Percentiles rank a stretch among this genome's conserved stretches.
Evolutionary conservation across 2,329 filamentous ascomycete species (phyloP).

Genomic region (Proliferodiscus dingleyae): DNA sequence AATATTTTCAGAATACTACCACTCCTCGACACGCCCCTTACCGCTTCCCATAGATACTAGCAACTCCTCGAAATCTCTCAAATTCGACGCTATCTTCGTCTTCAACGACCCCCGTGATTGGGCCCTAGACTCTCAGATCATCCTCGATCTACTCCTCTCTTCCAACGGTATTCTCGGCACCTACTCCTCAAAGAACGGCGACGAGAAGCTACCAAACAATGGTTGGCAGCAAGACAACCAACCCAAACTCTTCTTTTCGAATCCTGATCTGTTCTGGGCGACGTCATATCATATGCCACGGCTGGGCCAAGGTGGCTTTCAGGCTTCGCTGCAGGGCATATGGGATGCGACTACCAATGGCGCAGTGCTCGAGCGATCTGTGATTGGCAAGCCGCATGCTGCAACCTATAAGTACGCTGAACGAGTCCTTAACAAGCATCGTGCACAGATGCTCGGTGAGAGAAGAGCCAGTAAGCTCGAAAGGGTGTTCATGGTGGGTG

Average conservation of each 20-base stretch:
- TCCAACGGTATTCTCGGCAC: constrained; percentile 75
- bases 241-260: constrained; percentile 78
- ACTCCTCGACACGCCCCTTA: constrained; percentile 50
- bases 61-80: constrained; percentile 48
- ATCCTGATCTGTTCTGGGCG: constrained; percentile 85
- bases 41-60: constrained; percentile 43
- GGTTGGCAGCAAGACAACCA: constrained; percentile 81
- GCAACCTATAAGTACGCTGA: constrained; percentile 82
- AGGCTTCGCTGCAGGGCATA: constrained; percentile 71
- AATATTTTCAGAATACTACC: constrained; percentile 59
- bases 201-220: constrained; percentile 55
- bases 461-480: constrained; percentile 45
- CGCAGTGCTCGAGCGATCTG: constrained; percentile 50
- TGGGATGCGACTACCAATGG: constrained; percentile 69
- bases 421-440: constrained; percentile 58
- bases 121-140: constrained; percentile 82
- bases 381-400: constrained; percentile 77
- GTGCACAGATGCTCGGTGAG: constrained; percentile 29
- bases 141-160: constrained; percentile 79
- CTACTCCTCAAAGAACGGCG: constrained; percentile 64
- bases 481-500: constrained; percentile 89
- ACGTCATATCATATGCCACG: constrained; percentile 78
- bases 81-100: constrained; percentile 83
- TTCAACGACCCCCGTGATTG: constrained; percentile 97
- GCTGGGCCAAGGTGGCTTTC: constrained; percentile 85